Conservation (phyloP, 2,329 filamentous ascomycete species). For the Microdochium paspali region DNA sequence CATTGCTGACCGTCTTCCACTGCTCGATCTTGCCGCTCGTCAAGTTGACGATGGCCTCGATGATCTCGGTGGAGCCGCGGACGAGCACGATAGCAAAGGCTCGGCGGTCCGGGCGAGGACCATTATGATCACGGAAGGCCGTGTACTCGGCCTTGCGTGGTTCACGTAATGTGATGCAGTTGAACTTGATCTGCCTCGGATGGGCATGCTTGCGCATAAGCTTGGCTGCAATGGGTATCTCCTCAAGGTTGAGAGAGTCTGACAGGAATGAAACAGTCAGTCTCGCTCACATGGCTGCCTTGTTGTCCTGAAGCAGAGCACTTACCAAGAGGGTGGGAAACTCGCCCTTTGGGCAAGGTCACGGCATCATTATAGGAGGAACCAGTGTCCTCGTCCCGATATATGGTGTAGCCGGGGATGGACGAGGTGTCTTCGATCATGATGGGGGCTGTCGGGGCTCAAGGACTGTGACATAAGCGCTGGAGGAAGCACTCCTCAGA, state of each 20-base stretch:
- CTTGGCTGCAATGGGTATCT: conserved; percentile 40
- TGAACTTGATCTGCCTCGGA: conserved; percentile 32
- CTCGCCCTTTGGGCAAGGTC: conserved; percentile 11
- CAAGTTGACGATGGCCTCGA: conserved; percentile 43
- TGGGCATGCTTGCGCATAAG: conserved; percentile 31
- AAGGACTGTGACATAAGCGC: conserved; percentile 5
- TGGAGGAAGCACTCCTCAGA: not conserved
- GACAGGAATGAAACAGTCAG: conserved; percentile 15
- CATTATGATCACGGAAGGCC: conserved; percentile 43
- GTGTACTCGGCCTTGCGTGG: conserved; percentile 54
- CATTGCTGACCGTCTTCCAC: conserved; percentile 34
- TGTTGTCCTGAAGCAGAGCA: not conserved
- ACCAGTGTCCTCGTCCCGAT: conserved; percentile 29
- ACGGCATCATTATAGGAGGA: conserved; percentile 18
- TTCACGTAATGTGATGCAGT: conserved; percentile 58
- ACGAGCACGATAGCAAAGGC: conserved; percentile 40
- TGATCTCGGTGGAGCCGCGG: conserved; percentile 25
- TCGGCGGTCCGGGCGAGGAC: conserved; percentile 37
- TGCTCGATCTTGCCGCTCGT: conserved; percentile 27
- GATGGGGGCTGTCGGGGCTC: conserved; percentile 7
- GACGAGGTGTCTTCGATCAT: conserved; percentile 32
- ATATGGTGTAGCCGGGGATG: conserved; percentile 35
- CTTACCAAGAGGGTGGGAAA: conserved; percentile 27
- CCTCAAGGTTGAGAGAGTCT: conserved; percentile 44
- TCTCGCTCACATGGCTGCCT: not conserved